Evolutionary conservation across 257 asterid genomes (phyloP).

Genomic region (Penstemon davidsonii): DNA sequence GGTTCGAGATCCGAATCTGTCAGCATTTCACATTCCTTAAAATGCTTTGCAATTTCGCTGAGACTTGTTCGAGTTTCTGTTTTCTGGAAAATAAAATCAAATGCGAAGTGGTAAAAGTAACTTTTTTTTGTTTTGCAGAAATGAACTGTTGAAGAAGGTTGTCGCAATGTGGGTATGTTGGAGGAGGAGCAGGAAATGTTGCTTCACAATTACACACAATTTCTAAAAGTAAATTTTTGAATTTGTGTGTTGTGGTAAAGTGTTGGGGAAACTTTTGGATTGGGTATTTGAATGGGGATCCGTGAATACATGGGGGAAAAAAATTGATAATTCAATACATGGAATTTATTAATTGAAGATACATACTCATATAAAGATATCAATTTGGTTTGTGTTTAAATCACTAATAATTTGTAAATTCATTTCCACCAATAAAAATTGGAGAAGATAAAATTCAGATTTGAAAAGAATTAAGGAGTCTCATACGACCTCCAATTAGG

Average conservation of each 20-base stretch:
- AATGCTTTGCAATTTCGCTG: slow-evolving; percentile 24
- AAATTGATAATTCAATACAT: too few species aligned
- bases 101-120: background rate
- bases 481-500: too few species aligned
- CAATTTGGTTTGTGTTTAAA: too few species aligned
- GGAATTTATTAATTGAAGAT: too few species aligned
- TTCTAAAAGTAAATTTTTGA: slow-evolving; percentile 32
- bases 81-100: slow-evolving; percentile 18
- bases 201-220: slow-evolving; percentile 30
- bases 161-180: background rate
- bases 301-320: too few species aligned
- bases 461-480: too few species aligned
- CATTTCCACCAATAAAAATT: too few species aligned
- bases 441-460: too few species aligned
- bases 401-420: too few species aligned
- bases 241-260: slow-evolving; percentile 28
- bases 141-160: background rate
- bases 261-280: slow-evolving; percentile 28
- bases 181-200: slow-evolving; percentile 26
- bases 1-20: slow-evolving; percentile 43
- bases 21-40: slow-evolving; percentile 37
- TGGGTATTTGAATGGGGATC: slow-evolving; percentile 37
- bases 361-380: too few species aligned
- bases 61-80: slow-evolving; percentile 5
- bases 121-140: background rate